Conservation (phyloP, 2,329 filamentous ascomycete genomes). For the Colletotrichum limetticola region DNA sequence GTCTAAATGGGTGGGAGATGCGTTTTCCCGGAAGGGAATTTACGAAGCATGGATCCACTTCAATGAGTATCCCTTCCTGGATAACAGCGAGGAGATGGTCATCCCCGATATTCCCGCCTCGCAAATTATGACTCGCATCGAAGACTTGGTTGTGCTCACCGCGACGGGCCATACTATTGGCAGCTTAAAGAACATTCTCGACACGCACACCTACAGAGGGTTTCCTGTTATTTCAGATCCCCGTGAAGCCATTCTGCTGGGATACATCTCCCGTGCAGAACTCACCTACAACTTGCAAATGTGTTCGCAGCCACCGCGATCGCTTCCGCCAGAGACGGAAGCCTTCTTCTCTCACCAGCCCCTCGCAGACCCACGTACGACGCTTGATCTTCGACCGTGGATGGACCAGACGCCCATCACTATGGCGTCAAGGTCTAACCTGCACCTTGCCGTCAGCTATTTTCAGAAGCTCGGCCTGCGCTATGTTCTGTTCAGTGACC, state of each 20-base stretch:
- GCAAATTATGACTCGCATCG: constrained; percentile 91
- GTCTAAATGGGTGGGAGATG: constrained; percentile 97
- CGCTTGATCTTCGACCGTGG: constrained; percentile 92
- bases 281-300: constrained; percentile 82
- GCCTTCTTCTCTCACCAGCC: constrained; percentile 88
- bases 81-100: constrained; percentile 81
- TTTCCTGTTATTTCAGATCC: constrained; percentile 90
- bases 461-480: constrained; percentile 94
- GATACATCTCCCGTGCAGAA: constrained; percentile 94
- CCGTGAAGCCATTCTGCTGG: constrained; percentile 81
- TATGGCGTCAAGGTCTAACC: constrained; percentile 77
- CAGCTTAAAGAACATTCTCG: constrained; percentile 76
- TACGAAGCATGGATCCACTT: constrained; percentile 99
- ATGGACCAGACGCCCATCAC: constrained; percentile 99
- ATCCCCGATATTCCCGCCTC: constrained; percentile 88
- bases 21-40: constrained; percentile 90
- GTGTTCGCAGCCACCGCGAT: constrained; percentile 65
- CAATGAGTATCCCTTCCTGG: constrained; percentile 94
- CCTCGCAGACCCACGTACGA: constrained; percentile 79
- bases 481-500: constrained; percentile 88
- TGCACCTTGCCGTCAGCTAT: constrained; percentile 90
- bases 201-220: constrained; percentile 82
- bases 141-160: constrained; percentile 89
- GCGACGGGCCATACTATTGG: constrained; percentile 89
- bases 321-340: constrained; percentile 76